Evolutionary conservation across 805 yeast species (phyloP), one percentile per base, ranked within the genome.

Genomic region (Candida ovalis): DNA sequence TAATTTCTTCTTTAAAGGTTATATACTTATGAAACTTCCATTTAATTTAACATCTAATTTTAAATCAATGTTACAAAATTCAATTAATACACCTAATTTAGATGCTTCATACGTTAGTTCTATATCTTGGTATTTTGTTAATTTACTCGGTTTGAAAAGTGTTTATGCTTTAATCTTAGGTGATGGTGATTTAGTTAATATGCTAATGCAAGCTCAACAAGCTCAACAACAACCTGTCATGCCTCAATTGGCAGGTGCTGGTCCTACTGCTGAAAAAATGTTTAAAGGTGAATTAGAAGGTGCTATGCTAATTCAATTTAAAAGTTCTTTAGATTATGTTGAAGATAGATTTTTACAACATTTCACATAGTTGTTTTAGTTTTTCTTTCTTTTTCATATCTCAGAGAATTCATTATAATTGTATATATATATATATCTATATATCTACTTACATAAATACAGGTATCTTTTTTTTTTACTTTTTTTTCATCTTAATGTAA

Each of bases 81-180:
- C 97, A 7, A 85, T 94, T 13, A 77, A 75, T 49, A 90, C 98
- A 0, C 76, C 84, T 1, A 95, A 92, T 59, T 72, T 94, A 49
- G 94, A 91, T 62, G 96, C 84, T 8, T 73, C 96, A 24, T 94
- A 96, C 81, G 98, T 94, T 17, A 84, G 94, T 33, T 83, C 96
- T 2, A 85, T 94, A 19, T 89, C 97, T 4, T 94, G 98, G 98
- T 94, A 92, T 65, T 88, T 94, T 64, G 86, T 92, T 46, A 87
- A 89, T 47, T 78, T 89, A 51, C 66, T 91, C 44, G 98, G 98
- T 25, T 75, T 94, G 51, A 79, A 80, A 55, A 86, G 96, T 0
- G 82, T 94, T 1, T 86, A 84, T 63, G 77, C 86, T 35, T 74
- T 92, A 45, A 53, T 90, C 7, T 75, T 88, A 54, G 82, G 81